A percentile compares a stretch with the other conserved stretches of the same genome.
Evolutionary conservation across 139 green algal species (phyloP).

Genomic region (Haematococcus lacustris): DNA sequence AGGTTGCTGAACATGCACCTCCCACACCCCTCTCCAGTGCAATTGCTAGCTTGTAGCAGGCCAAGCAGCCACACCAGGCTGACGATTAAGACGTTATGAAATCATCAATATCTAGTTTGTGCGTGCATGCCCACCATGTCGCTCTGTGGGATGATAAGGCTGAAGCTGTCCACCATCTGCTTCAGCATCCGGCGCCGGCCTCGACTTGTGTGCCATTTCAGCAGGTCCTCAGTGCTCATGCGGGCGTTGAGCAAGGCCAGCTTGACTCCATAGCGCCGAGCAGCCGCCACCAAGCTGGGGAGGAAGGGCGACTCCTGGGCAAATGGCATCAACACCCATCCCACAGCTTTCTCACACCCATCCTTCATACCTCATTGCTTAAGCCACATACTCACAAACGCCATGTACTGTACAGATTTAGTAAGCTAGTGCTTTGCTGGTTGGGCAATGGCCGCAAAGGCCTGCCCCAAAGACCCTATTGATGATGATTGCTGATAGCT

Average conservation of each 20-base stretch:
- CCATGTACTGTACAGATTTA: too few relatives aligned
- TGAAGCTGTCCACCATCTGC: slow-evolving; percentile 33
- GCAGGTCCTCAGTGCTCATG: slow-evolving; percentile 28
- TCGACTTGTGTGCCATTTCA: slow-evolving; percentile 30
- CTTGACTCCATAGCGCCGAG: slow-evolving; percentile 12
- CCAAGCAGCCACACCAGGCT: too few relatives aligned
- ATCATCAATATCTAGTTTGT: too few relatives aligned
- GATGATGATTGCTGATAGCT: neutral
- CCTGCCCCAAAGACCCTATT: neutral
- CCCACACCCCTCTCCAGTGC: too few relatives aligned
- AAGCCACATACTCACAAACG: too few relatives aligned
- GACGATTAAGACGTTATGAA: too few relatives aligned
- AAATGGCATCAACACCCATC: neutral
- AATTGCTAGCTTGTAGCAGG: too few relatives aligned
- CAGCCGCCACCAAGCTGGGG: slow-evolving; percentile 32
- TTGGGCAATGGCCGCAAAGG: neutral
- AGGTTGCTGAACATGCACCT: neutral
- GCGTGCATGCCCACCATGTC: slow-evolving; percentile 35
- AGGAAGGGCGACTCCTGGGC: slow-evolving; percentile 41
- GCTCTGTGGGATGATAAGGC: slow-evolving; percentile 47
- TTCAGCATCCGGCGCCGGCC: slow-evolving; percentile 19
- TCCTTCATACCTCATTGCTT: too few relatives aligned
- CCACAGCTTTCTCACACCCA: neutral
- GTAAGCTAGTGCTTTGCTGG: neutral
- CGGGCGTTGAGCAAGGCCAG: slow-evolving; percentile 54